These are phyloP conservation scores for Anethum foeniculum DNA, from an alignment of 140 eudicot genomes.

Conservation along the genomic window DNA sequence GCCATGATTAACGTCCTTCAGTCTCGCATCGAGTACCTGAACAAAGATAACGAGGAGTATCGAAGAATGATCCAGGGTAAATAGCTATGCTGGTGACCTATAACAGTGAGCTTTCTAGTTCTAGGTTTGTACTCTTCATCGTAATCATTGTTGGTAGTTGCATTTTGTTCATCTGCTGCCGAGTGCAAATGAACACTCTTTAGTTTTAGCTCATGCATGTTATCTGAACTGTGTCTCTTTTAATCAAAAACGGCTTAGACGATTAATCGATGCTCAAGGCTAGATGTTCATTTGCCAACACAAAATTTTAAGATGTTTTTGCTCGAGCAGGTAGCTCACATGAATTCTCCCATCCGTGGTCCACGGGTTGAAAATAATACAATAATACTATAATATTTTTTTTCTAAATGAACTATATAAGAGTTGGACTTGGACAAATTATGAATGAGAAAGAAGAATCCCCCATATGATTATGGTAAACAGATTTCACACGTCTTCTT, in stretches of 20 bases:
- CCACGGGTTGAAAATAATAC: too few relatives aligned
- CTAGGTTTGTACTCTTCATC: background rate
- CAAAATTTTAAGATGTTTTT: background rate
- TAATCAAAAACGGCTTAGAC: background rate
- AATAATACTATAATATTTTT: too few relatives aligned
- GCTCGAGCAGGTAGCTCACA: background rate
- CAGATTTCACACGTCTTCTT: too few relatives aligned
- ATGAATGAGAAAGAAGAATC: too few relatives aligned
- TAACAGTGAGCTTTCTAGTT: background rate
- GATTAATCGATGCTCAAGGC: background rate
- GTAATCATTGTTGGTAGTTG: background rate
- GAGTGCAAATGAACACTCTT: background rate
- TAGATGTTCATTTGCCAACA: background rate
- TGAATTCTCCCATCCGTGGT: too few relatives aligned
- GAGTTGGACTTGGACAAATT: too few relatives aligned
- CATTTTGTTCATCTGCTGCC: background rate
- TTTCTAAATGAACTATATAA: too few relatives aligned
- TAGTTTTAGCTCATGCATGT: background rate
- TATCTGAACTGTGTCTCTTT: background rate
- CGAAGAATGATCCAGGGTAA: constrained; percentile 27
- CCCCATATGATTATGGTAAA: too few relatives aligned
- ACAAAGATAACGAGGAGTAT: constrained; percentile 58
- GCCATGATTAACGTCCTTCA: constrained; percentile 93
- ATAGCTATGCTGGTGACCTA: background rate
- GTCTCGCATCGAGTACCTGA: constrained; percentile 45